Base-by-base conservation (phyloP, 768 basidiomycete species). In the Mycena galericulata region DNA sequence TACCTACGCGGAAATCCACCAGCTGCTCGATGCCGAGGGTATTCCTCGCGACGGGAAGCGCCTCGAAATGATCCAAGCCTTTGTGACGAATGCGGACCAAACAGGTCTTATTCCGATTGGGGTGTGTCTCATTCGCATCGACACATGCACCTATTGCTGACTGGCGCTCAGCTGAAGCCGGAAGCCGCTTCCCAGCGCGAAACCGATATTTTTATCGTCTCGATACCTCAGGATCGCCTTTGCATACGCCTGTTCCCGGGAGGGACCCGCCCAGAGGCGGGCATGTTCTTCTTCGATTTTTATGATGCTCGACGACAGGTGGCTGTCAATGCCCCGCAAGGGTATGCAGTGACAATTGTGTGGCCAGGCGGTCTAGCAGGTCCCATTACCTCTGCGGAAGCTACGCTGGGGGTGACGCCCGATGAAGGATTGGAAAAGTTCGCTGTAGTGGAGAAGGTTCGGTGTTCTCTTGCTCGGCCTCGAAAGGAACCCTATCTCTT, bases 211-310 rank as follows among this genome's bases (percentile, higher is more conserved):
- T 54, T 54, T 26, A 54, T 38, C n/a, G 36, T 38, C 32, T 4
- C 9, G 34, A 54, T 54, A 54, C 53, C 53, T 38, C n/a, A 54
- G 15, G 53, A 54, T 54, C 32, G 34, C 24, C 36, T 54, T 34
- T 38, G 34, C 32, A 54, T 54, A 36, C 53, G 34, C 53, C 24
- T 54, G 53, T 54, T 54, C 34, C 20, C 53, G 34, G 53, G 53
- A 12, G 53, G 34, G n/a, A 50, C 49, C 26, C 36, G 34, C 34
- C 32, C 34, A 6, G 53, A 55, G 38, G 24, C 34, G 36, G 54
- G 54, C 15, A 55, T 41, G n/a, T 45, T 45, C 17, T 55, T 55
- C 54, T 55, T 55, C 38, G 54, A 55, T 40, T 55, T 55, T 27
- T 55, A 40, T 12, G 36, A 40, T 32, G 24, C 32, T n/a, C 53